Evolutionary conservation across 108 stramenopile species (phyloP).

Genomic region (Schizochytrium sp.): DNA sequence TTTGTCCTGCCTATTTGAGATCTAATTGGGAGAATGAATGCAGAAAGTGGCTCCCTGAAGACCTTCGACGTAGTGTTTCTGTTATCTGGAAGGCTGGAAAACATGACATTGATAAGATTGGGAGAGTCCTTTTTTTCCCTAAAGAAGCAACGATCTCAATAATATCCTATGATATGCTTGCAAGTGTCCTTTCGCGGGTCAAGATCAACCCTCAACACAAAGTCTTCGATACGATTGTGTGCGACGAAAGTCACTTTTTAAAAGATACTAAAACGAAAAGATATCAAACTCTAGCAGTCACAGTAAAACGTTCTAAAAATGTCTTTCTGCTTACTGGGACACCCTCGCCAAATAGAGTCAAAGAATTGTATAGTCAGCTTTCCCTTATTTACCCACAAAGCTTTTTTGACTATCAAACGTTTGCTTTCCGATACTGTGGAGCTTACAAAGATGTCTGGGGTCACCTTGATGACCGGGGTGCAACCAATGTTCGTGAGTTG

Average conservation of each 20-base stretch:
- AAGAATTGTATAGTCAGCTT: background rate
- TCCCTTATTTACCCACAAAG: background rate
- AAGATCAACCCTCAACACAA: background rate
- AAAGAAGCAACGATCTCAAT: background rate
- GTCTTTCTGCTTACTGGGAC: constrained; percentile 38
- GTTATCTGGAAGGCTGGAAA: constrained; percentile 10
- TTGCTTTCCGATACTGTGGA: constrained; percentile 9
- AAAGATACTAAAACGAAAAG: background rate
- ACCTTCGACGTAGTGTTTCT: background rate
- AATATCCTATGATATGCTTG: background rate
- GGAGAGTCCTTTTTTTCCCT: background rate
- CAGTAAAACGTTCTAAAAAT: background rate
- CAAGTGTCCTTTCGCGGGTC: background rate
- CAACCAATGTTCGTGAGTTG: background rate
- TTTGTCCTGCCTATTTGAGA: background rate
- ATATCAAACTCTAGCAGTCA: background rate
- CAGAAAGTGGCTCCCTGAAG: background rate
- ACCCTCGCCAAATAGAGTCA: background rate
- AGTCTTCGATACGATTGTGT: background rate
- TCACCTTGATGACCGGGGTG: constrained; percentile 29
- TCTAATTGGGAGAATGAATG: background rate
- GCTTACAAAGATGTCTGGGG: background rate
- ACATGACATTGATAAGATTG: background rate
- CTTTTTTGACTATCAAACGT: background rate
- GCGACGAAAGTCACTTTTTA: constrained; percentile 21